Percentiles rank a stretch among this genome's conserved stretches.
These are phyloP conservation scores for Setaria viridis DNA, from an alignment of 202 grass and related monocot genomes.

Conservation along the genomic window DNA sequence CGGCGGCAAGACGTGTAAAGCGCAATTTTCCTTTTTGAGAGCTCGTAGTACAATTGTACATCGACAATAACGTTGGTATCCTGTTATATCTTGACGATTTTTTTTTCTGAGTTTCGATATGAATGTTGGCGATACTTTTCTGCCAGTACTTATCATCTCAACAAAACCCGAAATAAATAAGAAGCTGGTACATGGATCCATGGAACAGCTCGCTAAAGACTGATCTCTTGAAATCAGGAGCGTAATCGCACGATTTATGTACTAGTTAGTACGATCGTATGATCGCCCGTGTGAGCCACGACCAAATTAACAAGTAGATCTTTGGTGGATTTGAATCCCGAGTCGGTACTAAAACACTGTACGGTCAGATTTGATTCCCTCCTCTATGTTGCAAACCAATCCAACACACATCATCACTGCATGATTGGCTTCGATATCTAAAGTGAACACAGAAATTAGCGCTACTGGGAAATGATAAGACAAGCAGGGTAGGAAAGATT, in stretches of 20 bases:
- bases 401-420: background rate
- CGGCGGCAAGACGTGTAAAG: background rate
- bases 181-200: too few relatives aligned
- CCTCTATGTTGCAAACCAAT: background rate
- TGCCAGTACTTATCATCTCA: too few relatives aligned
- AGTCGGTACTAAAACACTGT: background rate
- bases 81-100: background rate
- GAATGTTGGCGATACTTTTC: background rate
- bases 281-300: constrained; percentile 3
- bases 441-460: background rate
- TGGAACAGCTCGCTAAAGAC: background rate
- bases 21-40: background rate
- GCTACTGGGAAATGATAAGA: background rate
- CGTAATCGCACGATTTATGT: background rate
- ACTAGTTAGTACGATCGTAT: background rate
- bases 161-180: too few relatives aligned
- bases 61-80: background rate
- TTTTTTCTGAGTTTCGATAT: background rate
- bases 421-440: background rate
- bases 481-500: background rate
- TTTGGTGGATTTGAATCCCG: constrained; percentile 23
- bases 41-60: background rate
- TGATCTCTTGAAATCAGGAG: background rate
- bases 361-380: constrained; percentile 14
- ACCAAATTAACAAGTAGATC: constrained; percentile 38